These are phyloP conservation scores for Nicotiana sylvestris DNA, from an alignment of 257 asterid genomes.

Conservation along the genomic window DNA sequence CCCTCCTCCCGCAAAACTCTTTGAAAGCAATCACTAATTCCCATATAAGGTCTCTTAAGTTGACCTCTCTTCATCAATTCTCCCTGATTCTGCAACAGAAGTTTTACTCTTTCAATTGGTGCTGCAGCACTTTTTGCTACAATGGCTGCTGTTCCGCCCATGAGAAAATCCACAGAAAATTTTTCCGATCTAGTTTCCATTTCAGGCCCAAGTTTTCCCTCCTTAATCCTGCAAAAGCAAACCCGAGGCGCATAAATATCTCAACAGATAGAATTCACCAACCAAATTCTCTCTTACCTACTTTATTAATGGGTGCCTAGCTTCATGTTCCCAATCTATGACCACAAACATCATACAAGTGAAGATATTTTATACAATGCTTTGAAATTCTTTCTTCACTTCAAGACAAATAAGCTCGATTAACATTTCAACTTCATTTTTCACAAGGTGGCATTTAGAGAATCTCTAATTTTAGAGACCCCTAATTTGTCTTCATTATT, in stretches of 20 bases:
- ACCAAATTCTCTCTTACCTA: not conserved
- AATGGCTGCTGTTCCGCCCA: constrained; percentile 83
- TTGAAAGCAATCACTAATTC: constrained; percentile 62
- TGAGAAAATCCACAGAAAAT: constrained; percentile 64
- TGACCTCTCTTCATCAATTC: constrained; percentile 84
- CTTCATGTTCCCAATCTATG: not conserved
- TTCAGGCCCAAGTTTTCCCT: constrained; percentile 33
- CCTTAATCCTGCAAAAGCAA: constrained; percentile 28
- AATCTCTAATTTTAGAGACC: not conserved
- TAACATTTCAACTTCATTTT: not conserved
- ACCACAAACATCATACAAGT: constrained; percentile 2
- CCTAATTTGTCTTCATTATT: not conserved
- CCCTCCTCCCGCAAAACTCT: constrained; percentile 83
- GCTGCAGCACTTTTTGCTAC: constrained; percentile 86
- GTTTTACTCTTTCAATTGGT: constrained; percentile 96
- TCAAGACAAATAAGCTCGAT: not conserved
- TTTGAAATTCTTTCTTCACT: not conserved
- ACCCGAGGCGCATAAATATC: not conserved
- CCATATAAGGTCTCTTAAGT: constrained; percentile 67
- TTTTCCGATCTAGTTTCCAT: constrained; percentile 60
- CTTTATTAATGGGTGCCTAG: not conserved
- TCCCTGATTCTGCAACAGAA: constrained; percentile 93
- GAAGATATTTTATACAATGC: not conserved
- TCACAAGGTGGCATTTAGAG: not conserved
- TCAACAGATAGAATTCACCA: constrained; percentile 9